A percentile compares a stretch with the other conserved stretches of the same genome.
phyloP scores from a whole-genome alignment of 345 rosid species.

The Lagerstroemia speciosa region DNA sequence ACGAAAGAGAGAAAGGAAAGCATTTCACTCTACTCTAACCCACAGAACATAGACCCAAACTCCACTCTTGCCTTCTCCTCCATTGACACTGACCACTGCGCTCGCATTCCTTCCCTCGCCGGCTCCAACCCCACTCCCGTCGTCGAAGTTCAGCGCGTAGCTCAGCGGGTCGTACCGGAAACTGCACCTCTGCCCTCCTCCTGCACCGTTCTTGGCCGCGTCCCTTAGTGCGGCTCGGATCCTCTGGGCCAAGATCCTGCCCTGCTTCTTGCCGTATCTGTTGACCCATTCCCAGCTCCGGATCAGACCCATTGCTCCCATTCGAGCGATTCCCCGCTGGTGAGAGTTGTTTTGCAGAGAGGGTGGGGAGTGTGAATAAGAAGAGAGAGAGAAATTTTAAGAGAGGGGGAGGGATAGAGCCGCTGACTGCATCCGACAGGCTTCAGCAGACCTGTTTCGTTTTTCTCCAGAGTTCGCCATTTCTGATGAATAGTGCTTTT shows the following conservation, averaged over 20 bases:
- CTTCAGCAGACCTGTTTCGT: no score
- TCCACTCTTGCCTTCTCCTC: not conserved
- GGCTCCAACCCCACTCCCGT: not conserved
- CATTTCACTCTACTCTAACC: conserved; percentile 7
- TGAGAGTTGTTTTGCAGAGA: no score
- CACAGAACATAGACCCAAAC: conserved; percentile 6
- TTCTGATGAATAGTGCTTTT: no score
- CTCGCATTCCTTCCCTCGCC: not conserved
- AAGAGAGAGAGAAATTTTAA: no score
- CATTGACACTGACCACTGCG: not conserved
- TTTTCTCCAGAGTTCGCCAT: no score
- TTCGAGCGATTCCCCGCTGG: no score
- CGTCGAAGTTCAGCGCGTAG: conserved; percentile 40
- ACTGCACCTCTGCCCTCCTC: conserved; percentile 23
- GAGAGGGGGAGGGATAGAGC: not conserved
- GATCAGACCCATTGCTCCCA: conserved; percentile 5
- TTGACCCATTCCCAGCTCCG: conserved; percentile 22
- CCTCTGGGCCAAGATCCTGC: conserved; percentile 41
- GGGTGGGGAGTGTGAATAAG: no score
- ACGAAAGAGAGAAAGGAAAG: not conserved
- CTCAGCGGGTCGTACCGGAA: conserved; percentile 94
- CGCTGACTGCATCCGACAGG: no score
- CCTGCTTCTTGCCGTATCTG: conserved; percentile 27
- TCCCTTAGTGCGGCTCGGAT: conserved; percentile 40
- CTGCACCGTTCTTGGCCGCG: conserved; percentile 18